Evolutionary conservation across 78 protist genomes (phyloP), one percentile per base, ranked within the genome.

Genomic region (Creolimax fragrantissima): DNA sequence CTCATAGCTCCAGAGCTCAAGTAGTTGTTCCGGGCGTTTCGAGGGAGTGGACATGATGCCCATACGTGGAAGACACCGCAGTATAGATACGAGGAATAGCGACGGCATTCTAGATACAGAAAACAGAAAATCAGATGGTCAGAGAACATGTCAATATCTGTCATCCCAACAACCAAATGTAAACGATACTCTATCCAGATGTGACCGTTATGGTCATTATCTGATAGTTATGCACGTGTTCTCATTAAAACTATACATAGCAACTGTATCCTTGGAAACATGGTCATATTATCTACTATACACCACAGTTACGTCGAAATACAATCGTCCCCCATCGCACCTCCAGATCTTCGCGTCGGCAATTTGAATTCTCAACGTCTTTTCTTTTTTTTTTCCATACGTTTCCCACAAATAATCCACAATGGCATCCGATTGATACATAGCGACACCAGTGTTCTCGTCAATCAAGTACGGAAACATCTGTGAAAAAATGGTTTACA

Each of bases 1-100:
- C 88, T 84, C 88, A 36, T 37, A 84, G 35, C 43, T 6, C 88
- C 88, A 84, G 44, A 84, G 88, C 88, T 84, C 88, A 32, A 84
- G 11, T 6, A 37, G 88, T 37, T 84, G 32, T 2, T 84, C 35
- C 88, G 88, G 88, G 7, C 32, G 43, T 35, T 11, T 6, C 5
- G 88, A 84, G 32, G 88, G 88, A 7, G 35, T 24, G 41, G 43
- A 32, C 43, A 84, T 24, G 44, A 84, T 35, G 5, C 88, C 88
- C 32, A 35, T 24, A 24, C 36, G 43, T 84, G 88, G 88, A 6
- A 36, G 44, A 24, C 43, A 7, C 41, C 88, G 88, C 43, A 36
- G 32, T 32, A 84, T 6, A 84, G 41, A 37, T 32, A 24, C 35
- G 44, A 84, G 88, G 11, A 24, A 24, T 37, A 84, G 88, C 7